Evolutionary conservation across 2,329 filamentous ascomycete genomes (phyloP).

Genomic region (Triangularia verruculosa): DNA sequence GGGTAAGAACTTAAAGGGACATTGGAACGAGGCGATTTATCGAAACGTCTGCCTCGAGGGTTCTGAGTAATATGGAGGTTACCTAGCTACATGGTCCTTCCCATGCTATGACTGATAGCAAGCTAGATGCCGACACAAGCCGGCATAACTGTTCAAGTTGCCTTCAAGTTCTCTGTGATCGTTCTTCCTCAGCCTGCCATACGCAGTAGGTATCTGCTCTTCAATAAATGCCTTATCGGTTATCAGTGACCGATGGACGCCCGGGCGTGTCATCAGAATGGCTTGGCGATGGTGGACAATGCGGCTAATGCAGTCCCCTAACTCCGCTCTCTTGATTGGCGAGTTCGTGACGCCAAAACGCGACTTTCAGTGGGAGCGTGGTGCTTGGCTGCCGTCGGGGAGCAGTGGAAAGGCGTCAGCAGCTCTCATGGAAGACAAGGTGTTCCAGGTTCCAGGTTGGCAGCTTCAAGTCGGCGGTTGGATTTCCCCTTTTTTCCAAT

Average conservation of each 20-base stretch:
- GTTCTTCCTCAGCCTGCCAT: neutral
- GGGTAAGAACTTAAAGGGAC: neutral
- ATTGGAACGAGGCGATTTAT: neutral
- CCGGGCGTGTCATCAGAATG: neutral
- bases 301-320: neutral
- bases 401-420: neutral
- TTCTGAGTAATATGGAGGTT: neutral
- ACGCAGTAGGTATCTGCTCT: neutral
- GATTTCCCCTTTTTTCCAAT: neutral
- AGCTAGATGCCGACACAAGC: neutral
- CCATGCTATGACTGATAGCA: neutral
- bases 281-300: constrained; percentile 1
- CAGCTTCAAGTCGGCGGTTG: neutral
- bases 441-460: no score
- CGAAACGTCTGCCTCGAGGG: neutral
- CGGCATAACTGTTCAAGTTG: no score
- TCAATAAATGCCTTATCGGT: neutral
- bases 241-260: neutral
- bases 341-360: neutral
- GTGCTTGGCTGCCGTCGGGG: neutral
- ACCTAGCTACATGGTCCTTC: neutral
- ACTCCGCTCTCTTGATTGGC: neutral
- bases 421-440: neutral
- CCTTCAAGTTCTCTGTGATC: neutral
- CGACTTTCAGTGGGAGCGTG: neutral